Evolutionary conservation across 1,139 yeast genomes (phyloP), one percentile per base, ranked within the genome.

Genomic region (Debaryomyces nepalensis): DNA sequence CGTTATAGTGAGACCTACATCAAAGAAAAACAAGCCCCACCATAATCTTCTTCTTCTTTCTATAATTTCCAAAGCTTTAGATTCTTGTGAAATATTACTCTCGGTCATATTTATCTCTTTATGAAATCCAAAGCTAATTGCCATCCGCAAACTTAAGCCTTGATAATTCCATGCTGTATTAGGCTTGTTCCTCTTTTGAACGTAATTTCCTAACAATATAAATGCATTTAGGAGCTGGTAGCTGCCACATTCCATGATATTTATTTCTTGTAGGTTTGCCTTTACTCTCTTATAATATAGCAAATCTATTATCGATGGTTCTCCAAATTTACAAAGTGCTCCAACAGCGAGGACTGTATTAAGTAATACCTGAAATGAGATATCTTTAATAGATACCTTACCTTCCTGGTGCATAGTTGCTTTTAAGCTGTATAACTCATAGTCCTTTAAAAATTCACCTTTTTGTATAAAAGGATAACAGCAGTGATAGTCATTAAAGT

Each of bases 81-180:
- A 33, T 30, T 48, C 47, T n/a, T 37, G 32, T 5, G 11, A 1
- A 20, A 8, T 27, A 21, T 27, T 18, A 8, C 7, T 8, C 5
- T 15, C 24, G 8, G 26, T 18, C 12, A 40, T 34, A 29, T 46
- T 52, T 4, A 54, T 51, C 30, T 52, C 58, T 31, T 42, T 40
- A 39, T 59, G 63, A 23, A 59, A 47, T 4, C 89, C 90, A 34
- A 84, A 59, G 1, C 87, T 83, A 45, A 81, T 70, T 0, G 89
- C 88, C 79, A 84, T 80, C 49, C 86, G 65, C 7, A 81, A 75
- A 0, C 88, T 84, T 20, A 82, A 61, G 3, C 90, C 89, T 21
- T 82, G 59, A 51, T 78, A 81, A 41, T 75, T 79, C 61, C 84
- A 80, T 11, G 87, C 83, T 0, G 85, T 75, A 54, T 81, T 81